These are phyloP conservation scores for Parastagonospora nodorum DNA, from an alignment of 2,329 filamentous ascomycete genomes.

Conservation along the genomic window DNA sequence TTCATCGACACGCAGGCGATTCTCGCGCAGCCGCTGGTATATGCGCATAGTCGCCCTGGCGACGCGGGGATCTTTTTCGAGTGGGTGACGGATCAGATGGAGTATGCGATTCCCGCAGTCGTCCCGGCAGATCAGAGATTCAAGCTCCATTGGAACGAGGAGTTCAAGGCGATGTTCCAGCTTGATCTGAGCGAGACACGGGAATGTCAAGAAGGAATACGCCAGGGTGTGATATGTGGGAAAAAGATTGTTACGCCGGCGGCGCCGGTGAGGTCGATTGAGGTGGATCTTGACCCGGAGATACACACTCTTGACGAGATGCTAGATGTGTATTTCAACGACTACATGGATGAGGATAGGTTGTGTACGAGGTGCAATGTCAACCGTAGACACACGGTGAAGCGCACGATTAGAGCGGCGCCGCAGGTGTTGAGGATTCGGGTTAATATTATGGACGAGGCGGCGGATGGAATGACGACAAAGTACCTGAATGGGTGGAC, in stretches of 20 bases:
- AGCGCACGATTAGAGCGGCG: constrained; percentile 3
- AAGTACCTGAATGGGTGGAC: neutral
- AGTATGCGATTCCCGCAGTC: neutral
- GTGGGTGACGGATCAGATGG: constrained; percentile 1
- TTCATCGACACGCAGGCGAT: neutral
- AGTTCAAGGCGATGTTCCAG: constrained; percentile 5
- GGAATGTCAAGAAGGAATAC: neutral
- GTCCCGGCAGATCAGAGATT: neutral
- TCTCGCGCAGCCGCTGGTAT: neutral
- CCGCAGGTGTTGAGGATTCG: constrained; percentile 8
- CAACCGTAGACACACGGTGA: neutral
- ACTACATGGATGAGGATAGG: neutral
- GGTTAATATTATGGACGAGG: neutral
- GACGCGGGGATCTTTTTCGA: constrained; percentile 5
- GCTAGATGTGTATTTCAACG: neutral
- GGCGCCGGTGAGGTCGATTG: too few relatives aligned
- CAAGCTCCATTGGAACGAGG: constrained; percentile 3
- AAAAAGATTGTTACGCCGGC: too few relatives aligned
- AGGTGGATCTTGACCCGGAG: too few relatives aligned
- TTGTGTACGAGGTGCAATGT: neutral
- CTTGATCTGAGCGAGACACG: neutral
- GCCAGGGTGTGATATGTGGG: neutral
- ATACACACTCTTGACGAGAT: neutral
- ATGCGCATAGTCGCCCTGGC: neutral
- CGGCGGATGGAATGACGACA: neutral